A percentile compares a stretch with the other conserved stretches of the same genome.
phyloP scores from a whole-genome alignment of 345 rosid genomes.

The Gossypium mustelinum region DNA sequence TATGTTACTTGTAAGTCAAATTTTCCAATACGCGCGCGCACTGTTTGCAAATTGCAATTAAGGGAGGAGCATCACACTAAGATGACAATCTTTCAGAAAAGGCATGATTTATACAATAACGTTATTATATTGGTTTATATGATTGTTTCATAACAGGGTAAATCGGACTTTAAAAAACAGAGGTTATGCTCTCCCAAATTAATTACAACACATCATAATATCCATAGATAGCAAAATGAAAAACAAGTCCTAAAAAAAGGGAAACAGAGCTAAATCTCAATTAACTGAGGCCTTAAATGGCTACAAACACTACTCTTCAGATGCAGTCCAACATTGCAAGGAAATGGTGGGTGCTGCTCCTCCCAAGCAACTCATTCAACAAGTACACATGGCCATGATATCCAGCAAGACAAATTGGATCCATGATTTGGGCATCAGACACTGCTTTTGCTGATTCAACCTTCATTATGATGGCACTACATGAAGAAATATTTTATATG shows the following conservation, averaged over 20 bases:
- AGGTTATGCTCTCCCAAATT: too few species aligned
- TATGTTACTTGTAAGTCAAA: too few species aligned
- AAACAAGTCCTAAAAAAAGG: neutral
- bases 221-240: too few species aligned
- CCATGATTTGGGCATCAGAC: neutral
- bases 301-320: neutral
- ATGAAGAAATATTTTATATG: neutral
- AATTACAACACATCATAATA: too few species aligned
- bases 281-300: neutral
- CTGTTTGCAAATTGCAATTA: too few species aligned
- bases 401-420: neutral
- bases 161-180: too few species aligned
- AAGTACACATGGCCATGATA: neutral
- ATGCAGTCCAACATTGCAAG: neutral
- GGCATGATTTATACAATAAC: too few species aligned
- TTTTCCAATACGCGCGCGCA: too few species aligned
- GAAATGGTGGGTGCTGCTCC: neutral
- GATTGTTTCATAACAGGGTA: too few species aligned
- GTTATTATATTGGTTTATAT: too few species aligned
- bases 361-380: neutral
- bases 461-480: conserved; percentile 11
- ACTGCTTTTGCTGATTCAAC: neutral
- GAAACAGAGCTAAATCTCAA: neutral
- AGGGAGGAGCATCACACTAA: too few species aligned
- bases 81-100: too few species aligned